A percentile compares a stretch with the other conserved stretches of the same genome.
These are phyloP conservation scores for Zasmidium citrigriseum DNA, from an alignment of 2,329 filamentous ascomycete genomes.

Conservation along the genomic window DNA sequence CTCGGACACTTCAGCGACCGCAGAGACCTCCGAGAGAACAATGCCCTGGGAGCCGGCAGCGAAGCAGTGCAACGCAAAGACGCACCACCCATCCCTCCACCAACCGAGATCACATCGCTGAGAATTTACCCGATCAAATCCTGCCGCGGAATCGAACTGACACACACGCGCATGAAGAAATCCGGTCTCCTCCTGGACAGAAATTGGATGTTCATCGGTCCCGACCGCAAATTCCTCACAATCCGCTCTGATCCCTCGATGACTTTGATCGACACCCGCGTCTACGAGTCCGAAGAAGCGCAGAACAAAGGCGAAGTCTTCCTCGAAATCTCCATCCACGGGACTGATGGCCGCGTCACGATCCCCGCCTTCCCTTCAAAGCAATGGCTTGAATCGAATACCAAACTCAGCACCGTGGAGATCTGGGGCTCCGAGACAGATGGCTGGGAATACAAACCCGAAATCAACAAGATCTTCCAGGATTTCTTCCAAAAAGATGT, in stretches of 20 bases:
- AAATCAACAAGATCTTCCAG: conserved; percentile 56
- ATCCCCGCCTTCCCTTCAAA: conserved; percentile 58
- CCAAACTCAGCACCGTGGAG: conserved; percentile 50
- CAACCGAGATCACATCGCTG: conserved; percentile 49
- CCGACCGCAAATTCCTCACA: conserved; percentile 58
- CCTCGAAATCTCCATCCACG: conserved; percentile 52
- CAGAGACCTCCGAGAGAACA: conserved; percentile 17
- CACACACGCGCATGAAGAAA: conserved; percentile 52
- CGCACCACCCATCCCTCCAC: conserved; percentile 35
- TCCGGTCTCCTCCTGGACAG: conserved; percentile 64
- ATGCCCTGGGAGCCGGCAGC: conserved; percentile 23
- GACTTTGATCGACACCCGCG: conserved; percentile 61
- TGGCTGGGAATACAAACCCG: conserved; percentile 54
- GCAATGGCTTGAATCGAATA: conserved; percentile 58
- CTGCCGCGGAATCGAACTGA: conserved; percentile 61
- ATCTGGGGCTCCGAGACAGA: conserved; percentile 64
- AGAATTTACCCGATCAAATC: conserved; percentile 67
- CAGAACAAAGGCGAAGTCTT: conserved; percentile 27
- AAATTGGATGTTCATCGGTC: conserved; percentile 66
- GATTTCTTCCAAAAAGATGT: conserved; percentile 59
- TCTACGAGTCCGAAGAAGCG: conserved; percentile 40
- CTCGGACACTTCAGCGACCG: conserved; percentile 21
- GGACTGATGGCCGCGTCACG: conserved; percentile 44
- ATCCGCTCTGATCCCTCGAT: conserved; percentile 63
- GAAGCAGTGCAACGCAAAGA: conserved; percentile 23